These are phyloP conservation scores for Maudiozyma serrabonitensis DNA, from an alignment of 805 yeast species.

Conservation along the genomic window DNA sequence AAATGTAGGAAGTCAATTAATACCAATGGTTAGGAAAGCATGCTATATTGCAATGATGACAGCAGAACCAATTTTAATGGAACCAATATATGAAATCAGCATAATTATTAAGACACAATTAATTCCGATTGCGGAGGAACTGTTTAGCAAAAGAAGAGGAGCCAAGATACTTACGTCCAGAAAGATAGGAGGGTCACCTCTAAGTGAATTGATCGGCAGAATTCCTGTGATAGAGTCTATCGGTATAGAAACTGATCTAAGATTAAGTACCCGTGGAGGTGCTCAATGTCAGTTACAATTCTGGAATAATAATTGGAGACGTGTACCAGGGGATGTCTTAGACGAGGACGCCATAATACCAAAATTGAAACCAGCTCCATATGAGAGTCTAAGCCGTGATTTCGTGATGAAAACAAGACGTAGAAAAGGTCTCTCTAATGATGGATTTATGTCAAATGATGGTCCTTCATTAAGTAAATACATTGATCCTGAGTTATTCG, in stretches of 20 bases:
- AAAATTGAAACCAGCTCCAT: conserved; percentile 65
- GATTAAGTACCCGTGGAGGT: conserved; percentile 69
- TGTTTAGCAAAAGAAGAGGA: conserved; percentile 65
- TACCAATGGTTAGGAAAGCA: conserved; percentile 76
- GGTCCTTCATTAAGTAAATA: conserved; percentile 45
- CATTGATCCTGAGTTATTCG: conserved; percentile 51
- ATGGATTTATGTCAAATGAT: conserved; percentile 28
- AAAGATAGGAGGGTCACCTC: conserved; percentile 65
- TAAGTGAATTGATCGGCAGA: conserved; percentile 49
- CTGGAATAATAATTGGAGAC: conserved; percentile 49
- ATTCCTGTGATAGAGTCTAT: conserved; percentile 86
- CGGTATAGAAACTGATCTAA: conserved; percentile 80
- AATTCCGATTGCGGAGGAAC: conserved; percentile 38
- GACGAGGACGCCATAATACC: conserved; percentile 57
- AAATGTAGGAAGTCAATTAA: conserved; percentile 47
- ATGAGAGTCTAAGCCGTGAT: conserved; percentile 69
- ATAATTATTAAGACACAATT: conserved; percentile 44
- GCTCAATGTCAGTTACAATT: conserved; percentile 62
- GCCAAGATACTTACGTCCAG: conserved; percentile 33
- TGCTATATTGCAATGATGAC: conserved; percentile 72
- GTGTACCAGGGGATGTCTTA: conserved; percentile 87
- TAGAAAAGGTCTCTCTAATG: conserved; percentile 76
- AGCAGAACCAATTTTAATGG: conserved; percentile 70
- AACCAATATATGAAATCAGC: conserved; percentile 63
- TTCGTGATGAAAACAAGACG: conserved; percentile 81